phyloP scores from a whole-genome alignment of 306 rosid genomes.

The Malus sieversii region DNA sequence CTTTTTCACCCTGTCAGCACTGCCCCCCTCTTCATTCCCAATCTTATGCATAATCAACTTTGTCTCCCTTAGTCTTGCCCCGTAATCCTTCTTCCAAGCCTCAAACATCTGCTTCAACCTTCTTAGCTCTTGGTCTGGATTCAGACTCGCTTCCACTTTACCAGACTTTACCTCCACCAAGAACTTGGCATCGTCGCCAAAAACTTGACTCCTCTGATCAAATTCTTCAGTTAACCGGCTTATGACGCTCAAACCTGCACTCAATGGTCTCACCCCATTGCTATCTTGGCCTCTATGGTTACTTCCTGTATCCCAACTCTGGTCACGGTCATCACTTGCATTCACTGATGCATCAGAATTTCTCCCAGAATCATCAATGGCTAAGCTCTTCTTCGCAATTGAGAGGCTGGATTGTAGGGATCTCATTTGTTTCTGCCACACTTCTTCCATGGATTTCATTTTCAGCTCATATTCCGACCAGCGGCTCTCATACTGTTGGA shows the following conservation, averaged over 20 bases:
- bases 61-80: constrained; percentile 76
- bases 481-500: constrained; percentile 89
- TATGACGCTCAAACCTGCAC: constrained; percentile 91
- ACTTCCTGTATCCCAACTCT: constrained; percentile 67
- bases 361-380: constrained; percentile 84
- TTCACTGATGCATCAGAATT: constrained; percentile 86
- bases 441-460: constrained; percentile 99
- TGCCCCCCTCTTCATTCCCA: constrained; percentile 65
- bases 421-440: constrained; percentile 99
- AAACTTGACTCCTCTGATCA: constrained; percentile 96
- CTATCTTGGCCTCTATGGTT: constrained; percentile 65
- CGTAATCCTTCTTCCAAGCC: constrained; percentile 95
- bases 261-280: constrained; percentile 87
- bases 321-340: constrained; percentile 75
- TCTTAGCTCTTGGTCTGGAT: constrained; percentile 88
- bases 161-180: constrained; percentile 99
- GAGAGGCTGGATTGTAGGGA: constrained; percentile 97
- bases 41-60: constrained; percentile 76
- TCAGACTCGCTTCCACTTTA: constrained; percentile 84
- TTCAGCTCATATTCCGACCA: constrained; percentile 96
- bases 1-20: constrained; percentile 59
- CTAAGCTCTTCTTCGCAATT: constrained; percentile 95
- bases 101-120: constrained; percentile 96
- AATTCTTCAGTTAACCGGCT: constrained; percentile 93
- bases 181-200: constrained; percentile 98